Evolutionary conservation across 768 basidiomycete genomes (phyloP), one percentile per base, ranked within the genome.

Genomic region (Mycena rosella): DNA sequence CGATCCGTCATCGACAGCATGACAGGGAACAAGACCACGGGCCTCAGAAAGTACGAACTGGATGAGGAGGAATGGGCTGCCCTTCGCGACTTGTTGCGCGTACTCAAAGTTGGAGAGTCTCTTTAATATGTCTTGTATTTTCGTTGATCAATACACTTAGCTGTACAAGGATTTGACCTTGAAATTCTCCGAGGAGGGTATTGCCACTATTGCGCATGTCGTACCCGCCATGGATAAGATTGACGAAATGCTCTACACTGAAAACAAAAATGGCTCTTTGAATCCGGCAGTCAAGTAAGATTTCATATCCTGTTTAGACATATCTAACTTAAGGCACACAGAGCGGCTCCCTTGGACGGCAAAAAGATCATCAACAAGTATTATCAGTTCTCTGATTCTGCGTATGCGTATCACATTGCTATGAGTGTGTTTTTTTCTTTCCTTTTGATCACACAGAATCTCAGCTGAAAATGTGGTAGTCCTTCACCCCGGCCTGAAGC

Each of bases 1-100:
- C 63, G 69, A 7, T 14, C 6, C 3, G 75, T 65, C 0, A 36
- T 78, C 22, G 68, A 73, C 57, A 26, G 5, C 20, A 56, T 78
- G 2, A 74, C 65, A 7, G 52, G 18, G 15, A 47, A 71, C 29
- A 38, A 54, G 18, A 48, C 42, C 3, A 14, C 48, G 22, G 52
- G 51, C 10, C 53, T 73, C 6, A 17, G 67, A 0, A 45, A 57
- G 20, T 72, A 68, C 22, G 59, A 69, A 24, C 42, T 74, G 38
- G 59, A 44, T 7, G n/a, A 34, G 14, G 30, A 32, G 22, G 63
- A 78, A 58, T 79, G 78, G 78, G 44, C 24, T 20, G 51, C 72
- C 15, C 54, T 72, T 3, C 30, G 54, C 15, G 67, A 78, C 57
- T 59, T 78, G n/a, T 24, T 67, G 6, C 62, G 70, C 10, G 65